Evolutionary conservation across 495 filamentous ascomycete genomes (phyloP), one percentile per base, ranked within the genome.

Genomic region (Hypoxylon crocopeplum): DNA sequence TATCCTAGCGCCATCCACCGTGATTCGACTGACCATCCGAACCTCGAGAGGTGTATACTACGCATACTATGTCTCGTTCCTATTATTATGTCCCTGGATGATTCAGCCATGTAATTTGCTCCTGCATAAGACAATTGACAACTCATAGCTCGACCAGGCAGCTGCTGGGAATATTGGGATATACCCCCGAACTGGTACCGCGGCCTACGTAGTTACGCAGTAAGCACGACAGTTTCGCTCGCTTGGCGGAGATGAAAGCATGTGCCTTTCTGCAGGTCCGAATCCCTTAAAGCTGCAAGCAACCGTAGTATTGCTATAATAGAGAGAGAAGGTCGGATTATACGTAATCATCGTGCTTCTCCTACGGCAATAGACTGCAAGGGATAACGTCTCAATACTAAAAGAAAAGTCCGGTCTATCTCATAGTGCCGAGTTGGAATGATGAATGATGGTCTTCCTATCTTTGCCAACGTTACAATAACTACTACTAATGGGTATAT

Each of bases 71-170:
- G 44, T 49, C 38, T 44, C 19, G 33, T 47, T 39, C 21, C 37
- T 34, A 60, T 53, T 25, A 24, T 37, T 38, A 53, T 40, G 38
- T 45, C 37, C 27, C 21, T 53, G 25, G 30, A 33, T 12, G 21
- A 27, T 40, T 52, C 58, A 45, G 51, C 41, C 52, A 48, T 44
- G 48, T 45, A 57, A 64, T 64, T 57, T 64, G 30, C 53, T 58
- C 52, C 41, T 64, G 53, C 60, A 64, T 54, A 40, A 52, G 34
- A 41, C n/a, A 58, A 54, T 64, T 64, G 60, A 54, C 54, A 64
- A 48, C 48, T 54, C 48, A 58, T 19, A 48, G 47, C 34, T 36
- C 33, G 5, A 19, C 5, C 22, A 29, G 24, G 33, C 33, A 46
- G 20, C 24, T 41, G 27, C 45, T 53, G 41, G 40, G 36, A 33